A percentile compares a stretch with the other conserved stretches of the same genome.
Conservation (phyloP, 2,329 filamentous ascomycete genomes). For the Lojkania enalia region DNA sequence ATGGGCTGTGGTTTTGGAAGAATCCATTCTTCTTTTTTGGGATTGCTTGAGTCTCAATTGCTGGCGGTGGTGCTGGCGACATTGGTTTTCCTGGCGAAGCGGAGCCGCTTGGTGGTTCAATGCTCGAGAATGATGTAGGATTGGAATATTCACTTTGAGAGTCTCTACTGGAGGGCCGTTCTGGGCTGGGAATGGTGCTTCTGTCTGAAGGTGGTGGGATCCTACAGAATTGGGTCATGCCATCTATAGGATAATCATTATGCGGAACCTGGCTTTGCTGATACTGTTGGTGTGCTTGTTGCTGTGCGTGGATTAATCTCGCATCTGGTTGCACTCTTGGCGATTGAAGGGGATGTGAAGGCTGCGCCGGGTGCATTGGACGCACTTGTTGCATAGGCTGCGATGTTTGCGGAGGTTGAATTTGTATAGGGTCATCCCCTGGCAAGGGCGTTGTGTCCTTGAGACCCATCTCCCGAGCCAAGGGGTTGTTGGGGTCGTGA, state of each 20-base stretch:
- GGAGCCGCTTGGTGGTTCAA: slow-evolving; percentile 75
- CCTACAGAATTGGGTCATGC: slow-evolving; percentile 96
- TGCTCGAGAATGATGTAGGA: slow-evolving; percentile 84
- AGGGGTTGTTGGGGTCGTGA: slow-evolving; percentile 76
- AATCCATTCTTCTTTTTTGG: slow-evolving; percentile 76
- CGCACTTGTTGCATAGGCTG: slow-evolving; percentile 5
- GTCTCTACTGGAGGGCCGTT: slow-evolving; percentile 79
- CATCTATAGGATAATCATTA: slow-evolving; percentile 91
- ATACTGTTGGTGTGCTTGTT: slow-evolving; percentile 44
- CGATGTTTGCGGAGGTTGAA: slow-evolving; percentile 15
- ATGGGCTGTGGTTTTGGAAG: slow-evolving; percentile 90
- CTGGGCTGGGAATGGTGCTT: slow-evolving; percentile 69
- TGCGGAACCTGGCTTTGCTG: slow-evolving; percentile 71
- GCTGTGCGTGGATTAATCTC: slow-evolving; percentile 40
- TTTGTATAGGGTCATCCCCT: slow-evolving; percentile 26
- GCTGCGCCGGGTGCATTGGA: neutral
- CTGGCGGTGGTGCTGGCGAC: slow-evolving; percentile 30
- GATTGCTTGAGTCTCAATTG: slow-evolving; percentile 51
- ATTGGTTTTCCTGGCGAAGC: slow-evolving; percentile 71
- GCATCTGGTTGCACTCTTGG: slow-evolving; percentile 39
- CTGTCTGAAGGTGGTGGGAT: slow-evolving; percentile 71
- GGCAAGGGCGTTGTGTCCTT: slow-evolving; percentile 36
- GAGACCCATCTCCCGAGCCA: slow-evolving; percentile 71
- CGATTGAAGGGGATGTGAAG: slow-evolving; percentile 11
- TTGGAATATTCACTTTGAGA: slow-evolving; percentile 90